A percentile compares a stretch with the other conserved stretches of the same genome.
Evolutionary conservation across 139 green algal genomes (phyloP).

Genomic region (Coelastrella sp.): DNA sequence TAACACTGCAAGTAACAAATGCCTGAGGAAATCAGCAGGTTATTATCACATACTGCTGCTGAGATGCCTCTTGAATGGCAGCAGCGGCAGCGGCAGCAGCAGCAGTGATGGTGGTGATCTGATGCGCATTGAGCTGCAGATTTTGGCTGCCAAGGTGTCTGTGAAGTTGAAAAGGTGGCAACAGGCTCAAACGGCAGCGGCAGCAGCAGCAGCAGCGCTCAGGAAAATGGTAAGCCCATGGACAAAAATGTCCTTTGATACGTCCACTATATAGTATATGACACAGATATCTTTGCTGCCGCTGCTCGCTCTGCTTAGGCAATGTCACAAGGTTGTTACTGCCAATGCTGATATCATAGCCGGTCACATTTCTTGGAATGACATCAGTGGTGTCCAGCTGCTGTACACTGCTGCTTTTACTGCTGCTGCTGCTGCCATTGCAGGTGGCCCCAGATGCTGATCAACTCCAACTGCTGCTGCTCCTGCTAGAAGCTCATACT

Average conservation of each 20-base stretch:
- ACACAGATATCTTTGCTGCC: neutral
- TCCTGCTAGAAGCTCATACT: slow-evolving; percentile 13
- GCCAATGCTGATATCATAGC: too few species aligned
- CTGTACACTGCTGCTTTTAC: neutral
- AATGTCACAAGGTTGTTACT: too few species aligned
- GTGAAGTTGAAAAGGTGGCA: slow-evolving; percentile 4
- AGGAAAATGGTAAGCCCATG: neutral
- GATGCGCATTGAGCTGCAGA: slow-evolving; percentile 7
- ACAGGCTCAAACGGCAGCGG: neutral
- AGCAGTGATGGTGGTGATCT: neutral
- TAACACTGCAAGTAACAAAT: neutral
- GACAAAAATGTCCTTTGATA: neutral
- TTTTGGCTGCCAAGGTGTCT: neutral
- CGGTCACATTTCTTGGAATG: too few species aligned
- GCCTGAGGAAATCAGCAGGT: neutral
- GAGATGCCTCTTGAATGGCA: neutral
- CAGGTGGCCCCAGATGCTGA: neutral
- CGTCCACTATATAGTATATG: too few species aligned
- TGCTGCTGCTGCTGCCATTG: neutral
- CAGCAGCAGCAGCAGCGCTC: neutral
- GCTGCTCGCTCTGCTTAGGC: neutral
- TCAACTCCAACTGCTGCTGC: neutral
- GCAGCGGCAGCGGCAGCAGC: slow-evolving; percentile 2
- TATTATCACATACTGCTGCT: neutral
- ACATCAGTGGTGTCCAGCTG: too few species aligned